A percentile compares a stretch with the other conserved stretches of the same genome.
These are phyloP conservation scores for Pyrus bretschneideri DNA, from an alignment of 306 rosid species.

Conservation along the genomic window DNA sequence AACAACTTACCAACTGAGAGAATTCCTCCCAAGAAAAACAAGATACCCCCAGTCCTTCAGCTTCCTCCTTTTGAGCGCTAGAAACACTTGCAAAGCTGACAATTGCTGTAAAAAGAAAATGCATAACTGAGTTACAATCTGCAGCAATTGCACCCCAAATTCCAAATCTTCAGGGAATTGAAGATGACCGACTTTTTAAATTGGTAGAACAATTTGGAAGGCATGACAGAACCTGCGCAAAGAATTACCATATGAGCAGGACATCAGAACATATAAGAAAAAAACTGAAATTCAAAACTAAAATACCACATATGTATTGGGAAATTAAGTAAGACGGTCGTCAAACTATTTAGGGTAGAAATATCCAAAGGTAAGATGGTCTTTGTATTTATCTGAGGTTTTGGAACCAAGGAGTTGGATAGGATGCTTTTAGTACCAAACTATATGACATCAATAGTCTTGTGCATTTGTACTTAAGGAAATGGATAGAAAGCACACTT, in stretches of 20 bases:
- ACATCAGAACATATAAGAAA: too few relatives aligned
- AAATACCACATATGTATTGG: neutral
- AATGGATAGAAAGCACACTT: slow-evolving; percentile 30
- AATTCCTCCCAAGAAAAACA: slow-evolving; percentile 88
- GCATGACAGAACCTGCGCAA: slow-evolving; percentile 77
- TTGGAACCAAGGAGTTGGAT: neutral
- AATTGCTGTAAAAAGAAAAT: slow-evolving; percentile 48
- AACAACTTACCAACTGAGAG: slow-evolving; percentile 51
- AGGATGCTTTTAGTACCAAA: too few relatives aligned
- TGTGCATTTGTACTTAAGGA: neutral
- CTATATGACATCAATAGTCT: neutral
- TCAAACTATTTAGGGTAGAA: neutral
- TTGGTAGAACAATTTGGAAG: slow-evolving; percentile 55
- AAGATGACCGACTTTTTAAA: slow-evolving; percentile 58
- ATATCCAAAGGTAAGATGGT: neutral
- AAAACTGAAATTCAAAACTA: neutral
- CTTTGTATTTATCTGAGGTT: neutral
- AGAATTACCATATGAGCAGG: slow-evolving; percentile 7
- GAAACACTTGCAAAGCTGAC: slow-evolving; percentile 70
- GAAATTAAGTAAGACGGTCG: neutral
- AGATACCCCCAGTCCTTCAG: slow-evolving; percentile 61
- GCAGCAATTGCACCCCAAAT: neutral
- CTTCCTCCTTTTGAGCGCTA: slow-evolving; percentile 68
- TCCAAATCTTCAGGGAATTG: slow-evolving; percentile 5
- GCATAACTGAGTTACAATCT: slow-evolving; percentile 9